phyloP scores from a whole-genome alignment of 2,329 filamentous ascomycete species.

The Emergomyces africanus region DNA sequence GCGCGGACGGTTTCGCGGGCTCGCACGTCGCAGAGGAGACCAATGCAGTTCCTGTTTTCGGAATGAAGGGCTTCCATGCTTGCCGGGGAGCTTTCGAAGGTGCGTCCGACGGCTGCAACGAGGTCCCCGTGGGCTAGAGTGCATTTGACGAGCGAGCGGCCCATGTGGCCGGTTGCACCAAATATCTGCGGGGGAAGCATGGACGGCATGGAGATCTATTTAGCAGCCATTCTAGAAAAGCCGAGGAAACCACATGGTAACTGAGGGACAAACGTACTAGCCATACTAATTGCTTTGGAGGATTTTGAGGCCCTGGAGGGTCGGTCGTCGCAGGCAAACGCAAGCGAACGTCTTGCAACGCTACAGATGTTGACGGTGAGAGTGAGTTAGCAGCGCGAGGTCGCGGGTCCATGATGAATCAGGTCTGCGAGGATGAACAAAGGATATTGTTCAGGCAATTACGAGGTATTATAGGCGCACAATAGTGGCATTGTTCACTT shows the following conservation, averaged over 20 bases:
- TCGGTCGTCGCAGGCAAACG: slow-evolving; percentile 74
- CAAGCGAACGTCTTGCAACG: slow-evolving; percentile 33
- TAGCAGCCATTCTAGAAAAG: not conserved
- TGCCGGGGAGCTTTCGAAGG: slow-evolving; percentile 59
- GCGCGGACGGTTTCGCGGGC: slow-evolving; percentile 62
- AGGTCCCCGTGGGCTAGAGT: slow-evolving; percentile 69
- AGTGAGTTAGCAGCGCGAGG: not conserved
- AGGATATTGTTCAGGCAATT: not conserved
- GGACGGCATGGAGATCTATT: not conserved
- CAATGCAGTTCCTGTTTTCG: slow-evolving; percentile 50
- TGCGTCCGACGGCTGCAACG: slow-evolving; percentile 75
- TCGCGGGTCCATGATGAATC: not conserved
- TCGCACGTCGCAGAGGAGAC: slow-evolving; percentile 80
- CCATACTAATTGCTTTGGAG: slow-evolving; percentile 70
- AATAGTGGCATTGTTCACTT: not conserved
- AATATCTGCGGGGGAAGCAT: slow-evolving; percentile 51
- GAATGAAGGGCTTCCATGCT: slow-evolving; percentile 59
- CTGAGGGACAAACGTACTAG: slow-evolving; percentile 47
- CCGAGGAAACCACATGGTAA: not conserved
- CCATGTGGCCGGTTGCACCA: slow-evolving; percentile 95
- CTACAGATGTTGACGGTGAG: slow-evolving; percentile 14
- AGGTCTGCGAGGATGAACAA: not conserved
- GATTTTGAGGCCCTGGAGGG: slow-evolving; percentile 59
- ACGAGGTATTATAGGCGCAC: not conserved
- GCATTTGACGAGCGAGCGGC: slow-evolving; percentile 72